Evolutionary conservation across 2,329 filamentous ascomycete species (phyloP), one percentile per base, ranked within the genome.

Genomic region (Parastagonospora nodorum): DNA sequence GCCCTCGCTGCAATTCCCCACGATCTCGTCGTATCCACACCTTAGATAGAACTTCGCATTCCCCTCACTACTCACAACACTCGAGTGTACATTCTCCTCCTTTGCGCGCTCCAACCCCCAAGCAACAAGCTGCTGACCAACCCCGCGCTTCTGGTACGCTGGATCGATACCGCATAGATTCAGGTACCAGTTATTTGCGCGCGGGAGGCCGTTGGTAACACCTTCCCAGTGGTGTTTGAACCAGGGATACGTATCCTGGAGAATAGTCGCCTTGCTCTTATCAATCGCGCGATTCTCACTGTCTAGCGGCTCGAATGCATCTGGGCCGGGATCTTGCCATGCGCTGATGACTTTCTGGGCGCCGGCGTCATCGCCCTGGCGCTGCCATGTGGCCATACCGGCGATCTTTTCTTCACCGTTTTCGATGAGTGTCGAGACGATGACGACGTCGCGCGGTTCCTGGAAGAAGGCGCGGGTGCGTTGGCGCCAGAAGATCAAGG

Each of bases 31-130:
- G 50, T 74, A 77, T 6, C 73, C 72, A 48, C 64, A 68, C 9
- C 55, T 60, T 19, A 65, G 50, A 50, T 78, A 80, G 47, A 80
- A 80, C 0, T 43, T 60, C 15, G 78, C 74, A 15, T 71, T 78
- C 1, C 69, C 72, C 4, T 69, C 57, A 4, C 74, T 72, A 36
- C 70, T 67, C 12, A 77, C 63, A 0, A 80, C 74, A 15, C 71
- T 75, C 19, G 76, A 69, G 49, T 67, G 66, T n/a, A 78, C 54
- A 0, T 63, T 64, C 9, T 78, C 76, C 10, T 61, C 46, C 38
- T 68, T 55, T 0, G 76, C 74, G 31, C 65, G 57, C 1, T 74
- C 60, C 0, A 80, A 54, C 0, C 78, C 78, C 76, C 75, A 78
- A 19, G 62, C 47, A 9, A 78, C 76, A 7, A 81, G 67, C 19